Base-by-base conservation (phyloP, 495 filamentous ascomycete genomes). In the Rostrohypoxylon terebratum region DNA sequence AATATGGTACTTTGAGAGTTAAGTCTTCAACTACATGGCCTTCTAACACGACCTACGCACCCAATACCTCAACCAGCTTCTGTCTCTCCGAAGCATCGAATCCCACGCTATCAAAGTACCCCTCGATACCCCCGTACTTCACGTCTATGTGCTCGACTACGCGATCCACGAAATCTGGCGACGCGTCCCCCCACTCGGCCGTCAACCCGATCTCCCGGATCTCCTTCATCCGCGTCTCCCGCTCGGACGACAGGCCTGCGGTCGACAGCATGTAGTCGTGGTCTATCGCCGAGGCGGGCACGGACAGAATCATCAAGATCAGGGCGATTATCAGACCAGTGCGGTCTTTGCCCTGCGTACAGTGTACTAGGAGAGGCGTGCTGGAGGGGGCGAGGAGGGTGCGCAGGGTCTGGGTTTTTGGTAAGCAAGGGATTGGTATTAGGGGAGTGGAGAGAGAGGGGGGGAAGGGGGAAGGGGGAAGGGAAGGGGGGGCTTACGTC, bases 341-440 rank as follows among this genome's bases (percentile, higher is more conserved):
- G 0, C 93, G 87, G 76, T 96, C 94, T 74, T 97, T 97, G 38
- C 94, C 94, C 75, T 96, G 92, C 3, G 93, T 94, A 80, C 94
- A 96, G 81, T 96, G 93, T 4, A 94, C 75, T 2, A 95, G 76
- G 4, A 88, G 66, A 0, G 92, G 92, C 44, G 90, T 90, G 14
- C 83, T 79, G 3, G 71, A 64, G 4, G 81, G 70, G 3, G 82
- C 69, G 25, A 68, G 66, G 18, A 77, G 45, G 18, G 72, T 66
- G 34, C 58, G 72, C 33, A 82, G 74, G 18, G 78, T 83, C 81
- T 34, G 88, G 77, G 55, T 4, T 86, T 86, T 31, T 82, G 55
- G 28, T 28, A 5, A 28, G 28, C 28, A 5, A 28, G 28, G 25
- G 25, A 28, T 28, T 28, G 25, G 1, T 28, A 28, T 1, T 1